Evolutionary conservation across 306 rosid genomes (phyloP).

Genomic region (Glycyrrhiza uralensis): DNA sequence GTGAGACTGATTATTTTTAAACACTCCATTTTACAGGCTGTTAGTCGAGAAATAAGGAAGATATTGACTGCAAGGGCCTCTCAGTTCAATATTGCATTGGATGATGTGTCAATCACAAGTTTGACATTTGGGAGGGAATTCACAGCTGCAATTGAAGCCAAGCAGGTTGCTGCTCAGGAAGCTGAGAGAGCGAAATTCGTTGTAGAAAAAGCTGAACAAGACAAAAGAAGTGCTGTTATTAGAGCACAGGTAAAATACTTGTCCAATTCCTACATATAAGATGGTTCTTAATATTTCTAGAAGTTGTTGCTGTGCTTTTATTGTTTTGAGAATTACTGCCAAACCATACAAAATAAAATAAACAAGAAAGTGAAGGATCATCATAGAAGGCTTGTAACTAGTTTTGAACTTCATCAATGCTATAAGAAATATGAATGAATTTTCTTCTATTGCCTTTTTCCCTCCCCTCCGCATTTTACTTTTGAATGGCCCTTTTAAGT

Average conservation of each 20-base stretch:
- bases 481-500: neutral
- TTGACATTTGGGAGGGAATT: constrained; percentile 79
- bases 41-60: constrained; percentile 79
- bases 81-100: constrained; percentile 78
- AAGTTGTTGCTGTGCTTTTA: neutral
- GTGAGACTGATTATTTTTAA: constrained; percentile 16
- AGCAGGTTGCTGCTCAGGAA: constrained; percentile 94
- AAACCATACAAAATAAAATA: neutral
- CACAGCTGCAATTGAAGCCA: constrained; percentile 86
- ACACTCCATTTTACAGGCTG: constrained; percentile 42
- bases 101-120: constrained; percentile 81
- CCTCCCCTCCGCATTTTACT: neutral
- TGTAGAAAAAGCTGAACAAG: constrained; percentile 89
- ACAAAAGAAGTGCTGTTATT: constrained; percentile 73
- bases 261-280: neutral
- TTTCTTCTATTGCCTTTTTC: neutral
- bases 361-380: neutral
- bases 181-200: constrained; percentile 95
- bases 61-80: constrained; percentile 74
- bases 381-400: neutral
- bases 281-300: neutral
- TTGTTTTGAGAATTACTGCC: neutral
- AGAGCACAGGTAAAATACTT: constrained; percentile 69
- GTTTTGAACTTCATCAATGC: neutral
- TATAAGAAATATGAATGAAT: neutral